phyloP scores from a whole-genome alignment of 768 basidiomycete species.

The Lentinula detonsa region DNA sequence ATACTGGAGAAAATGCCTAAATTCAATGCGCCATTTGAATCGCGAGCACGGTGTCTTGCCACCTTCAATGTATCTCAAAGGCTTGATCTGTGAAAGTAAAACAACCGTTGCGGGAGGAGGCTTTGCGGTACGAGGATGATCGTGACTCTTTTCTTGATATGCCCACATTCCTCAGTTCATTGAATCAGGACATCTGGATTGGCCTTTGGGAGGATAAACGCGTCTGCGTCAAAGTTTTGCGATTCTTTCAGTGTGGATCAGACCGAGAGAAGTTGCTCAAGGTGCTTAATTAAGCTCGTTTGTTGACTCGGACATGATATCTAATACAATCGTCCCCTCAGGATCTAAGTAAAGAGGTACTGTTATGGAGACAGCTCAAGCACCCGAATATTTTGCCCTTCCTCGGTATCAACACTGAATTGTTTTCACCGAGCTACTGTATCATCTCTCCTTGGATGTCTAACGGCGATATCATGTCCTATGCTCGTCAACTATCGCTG shows the following conservation, averaged over 20 bases:
- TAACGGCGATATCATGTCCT: constrained; percentile 19
- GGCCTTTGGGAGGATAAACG: neutral
- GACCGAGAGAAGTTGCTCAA: neutral
- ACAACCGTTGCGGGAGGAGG: constrained; percentile 2
- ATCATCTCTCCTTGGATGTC: constrained; percentile 37
- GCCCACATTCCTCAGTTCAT: neutral
- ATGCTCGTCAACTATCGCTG: constrained; percentile 17
- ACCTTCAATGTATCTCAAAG: neutral
- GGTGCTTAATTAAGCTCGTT: neutral
- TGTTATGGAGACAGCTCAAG: constrained; percentile 24
- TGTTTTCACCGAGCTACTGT: constrained; percentile 12
- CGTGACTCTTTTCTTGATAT: neutral
- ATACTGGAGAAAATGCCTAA: neutral
- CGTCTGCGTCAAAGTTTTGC: constrained; percentile 9
- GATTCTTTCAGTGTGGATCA: neutral
- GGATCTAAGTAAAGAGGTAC: constrained; percentile 14
- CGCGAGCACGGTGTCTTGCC: neutral
- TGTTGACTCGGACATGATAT: neutral
- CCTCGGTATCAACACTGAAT: constrained; percentile 17
- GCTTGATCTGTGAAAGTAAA: neutral
- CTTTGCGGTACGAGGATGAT: neutral
- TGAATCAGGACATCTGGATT: constrained; percentile 8
- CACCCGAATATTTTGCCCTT: constrained; percentile 26
- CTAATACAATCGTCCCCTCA: neutral
- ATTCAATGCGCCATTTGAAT: neutral